These are phyloP conservation scores for Colletotrichum sp. DNA, from an alignment of 2,329 filamentous ascomycete species.

Conservation along the genomic window DNA sequence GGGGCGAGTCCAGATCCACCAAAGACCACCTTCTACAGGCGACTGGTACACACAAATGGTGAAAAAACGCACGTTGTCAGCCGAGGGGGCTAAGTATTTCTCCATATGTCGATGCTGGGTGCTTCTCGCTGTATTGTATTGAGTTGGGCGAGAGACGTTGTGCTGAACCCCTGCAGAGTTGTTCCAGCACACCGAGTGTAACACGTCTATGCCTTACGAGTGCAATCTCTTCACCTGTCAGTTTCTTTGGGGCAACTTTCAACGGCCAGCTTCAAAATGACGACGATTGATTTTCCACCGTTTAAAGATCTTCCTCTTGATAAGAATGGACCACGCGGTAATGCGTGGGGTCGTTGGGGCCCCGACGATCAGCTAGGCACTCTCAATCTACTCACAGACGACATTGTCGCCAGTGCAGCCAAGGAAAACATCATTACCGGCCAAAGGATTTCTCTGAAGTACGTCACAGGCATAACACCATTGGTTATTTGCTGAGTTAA, in stretches of 20 bases:
- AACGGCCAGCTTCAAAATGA: neutral
- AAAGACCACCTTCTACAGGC: neutral
- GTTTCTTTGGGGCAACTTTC: neutral
- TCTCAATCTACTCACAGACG: conserved; percentile 55
- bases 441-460: conserved; percentile 21
- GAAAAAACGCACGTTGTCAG: neutral
- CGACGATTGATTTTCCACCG: neutral
- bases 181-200: neutral
- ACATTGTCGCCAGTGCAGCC: neutral
- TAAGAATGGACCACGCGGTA: conserved; percentile 52
- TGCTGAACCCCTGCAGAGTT: neutral
- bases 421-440: conserved; percentile 3
- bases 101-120: neutral
- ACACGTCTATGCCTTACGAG: neutral
- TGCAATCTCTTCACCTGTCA: neutral
- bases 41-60: neutral
- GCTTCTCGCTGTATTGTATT: neutral
- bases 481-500: neutral
- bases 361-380: conserved; percentile 55
- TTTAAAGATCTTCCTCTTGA: conserved; percentile 47
- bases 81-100: neutral
- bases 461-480: neutral
- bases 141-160: neutral
- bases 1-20: neutral
- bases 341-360: conserved; percentile 62